Percentiles rank a stretch among this genome's conserved stretches.
phyloP scores from a whole-genome alignment of 371 early-diverging fungal species.

The Apophysomyces elegans region DNA sequence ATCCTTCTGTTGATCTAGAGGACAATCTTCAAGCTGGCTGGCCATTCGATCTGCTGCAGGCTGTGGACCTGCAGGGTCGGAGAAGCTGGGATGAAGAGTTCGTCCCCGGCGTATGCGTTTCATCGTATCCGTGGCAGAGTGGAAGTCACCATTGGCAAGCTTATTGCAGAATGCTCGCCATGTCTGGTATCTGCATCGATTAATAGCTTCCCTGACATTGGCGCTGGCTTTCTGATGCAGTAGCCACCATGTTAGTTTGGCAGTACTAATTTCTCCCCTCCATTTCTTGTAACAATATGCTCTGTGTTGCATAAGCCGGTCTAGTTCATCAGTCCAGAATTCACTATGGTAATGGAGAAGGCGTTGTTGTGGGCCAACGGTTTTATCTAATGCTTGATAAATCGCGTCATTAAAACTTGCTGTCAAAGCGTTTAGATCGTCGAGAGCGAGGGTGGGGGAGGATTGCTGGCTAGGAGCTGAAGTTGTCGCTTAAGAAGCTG shows the following conservation, averaged over 20 bases:
- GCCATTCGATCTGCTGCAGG: too few relatives aligned
- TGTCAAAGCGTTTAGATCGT: not conserved
- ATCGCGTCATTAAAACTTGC: not conserved
- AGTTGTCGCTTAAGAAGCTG: not conserved
- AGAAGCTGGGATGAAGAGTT: too few relatives aligned
- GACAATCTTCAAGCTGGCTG: too few relatives aligned
- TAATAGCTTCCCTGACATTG: constrained; percentile 1
- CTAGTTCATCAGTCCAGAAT: constrained; percentile 15
- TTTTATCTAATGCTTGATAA: not conserved
- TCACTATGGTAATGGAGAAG: not conserved
- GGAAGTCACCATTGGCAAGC: constrained; percentile 1
- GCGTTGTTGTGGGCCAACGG: not conserved
- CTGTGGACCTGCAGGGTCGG: too few relatives aligned
- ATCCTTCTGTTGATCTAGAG: too few relatives aligned
- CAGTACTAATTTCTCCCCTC: constrained; percentile 13
- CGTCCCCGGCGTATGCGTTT: too few relatives aligned
- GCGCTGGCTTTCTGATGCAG: not conserved
- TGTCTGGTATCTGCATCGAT: constrained; percentile 12
- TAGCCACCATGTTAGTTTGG: constrained; percentile 15
- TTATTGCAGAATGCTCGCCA: constrained; percentile 17
- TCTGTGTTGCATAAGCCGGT: not conserved
- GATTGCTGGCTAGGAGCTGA: not conserved
- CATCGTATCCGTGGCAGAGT: too few relatives aligned
- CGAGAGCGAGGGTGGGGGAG: too few relatives aligned
- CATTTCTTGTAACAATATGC: constrained; percentile 18